Evolutionary conservation across 768 basidiomycete species (phyloP).

Genomic region (Collybia nuda): DNA sequence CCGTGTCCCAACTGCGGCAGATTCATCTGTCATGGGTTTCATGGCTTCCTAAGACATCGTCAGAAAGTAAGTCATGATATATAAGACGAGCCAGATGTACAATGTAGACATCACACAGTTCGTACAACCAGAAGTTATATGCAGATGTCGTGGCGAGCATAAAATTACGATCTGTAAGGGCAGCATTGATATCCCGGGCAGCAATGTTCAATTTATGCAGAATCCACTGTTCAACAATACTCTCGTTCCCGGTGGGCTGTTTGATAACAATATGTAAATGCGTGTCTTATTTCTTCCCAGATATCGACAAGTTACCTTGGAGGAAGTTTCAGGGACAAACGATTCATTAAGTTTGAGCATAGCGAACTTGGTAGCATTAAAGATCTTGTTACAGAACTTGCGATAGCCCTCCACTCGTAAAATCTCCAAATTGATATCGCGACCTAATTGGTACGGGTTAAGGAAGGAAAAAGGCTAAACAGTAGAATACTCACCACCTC

Average conservation of each 20-base stretch:
- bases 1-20: conserved; percentile 58
- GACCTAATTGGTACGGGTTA: conserved; percentile 46
- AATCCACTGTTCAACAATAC: conserved; percentile 93
- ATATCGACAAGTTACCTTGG: conserved; percentile 51
- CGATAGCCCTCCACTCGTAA: conserved; percentile 95
- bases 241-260: conserved; percentile 87
- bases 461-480: neutral
- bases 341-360: conserved; percentile 91
- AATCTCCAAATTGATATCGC: conserved; percentile 97
- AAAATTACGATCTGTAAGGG: conserved; percentile 83
- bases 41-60: conserved; percentile 78
- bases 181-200: conserved; percentile 70
- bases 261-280: conserved; percentile 8
- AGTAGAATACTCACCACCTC: conserved; percentile 57
- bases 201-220: conserved; percentile 91
- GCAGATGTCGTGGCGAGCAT: conserved; percentile 84
- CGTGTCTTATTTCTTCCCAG: neutral
- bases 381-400: conserved; percentile 99
- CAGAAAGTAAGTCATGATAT: neutral
- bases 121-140: conserved; percentile 97
- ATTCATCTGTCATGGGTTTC: conserved; percentile 94
- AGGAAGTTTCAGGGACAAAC: conserved; percentile 72
- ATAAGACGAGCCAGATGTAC: conserved; percentile 40
- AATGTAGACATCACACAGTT: conserved; percentile 99
- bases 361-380: conserved; percentile 99